A percentile compares a stretch with the other conserved stretches of the same genome.
These are phyloP conservation scores for Colletotrichum navitas DNA, from an alignment of 2,329 filamentous ascomycete species.

Conservation along the genomic window DNA sequence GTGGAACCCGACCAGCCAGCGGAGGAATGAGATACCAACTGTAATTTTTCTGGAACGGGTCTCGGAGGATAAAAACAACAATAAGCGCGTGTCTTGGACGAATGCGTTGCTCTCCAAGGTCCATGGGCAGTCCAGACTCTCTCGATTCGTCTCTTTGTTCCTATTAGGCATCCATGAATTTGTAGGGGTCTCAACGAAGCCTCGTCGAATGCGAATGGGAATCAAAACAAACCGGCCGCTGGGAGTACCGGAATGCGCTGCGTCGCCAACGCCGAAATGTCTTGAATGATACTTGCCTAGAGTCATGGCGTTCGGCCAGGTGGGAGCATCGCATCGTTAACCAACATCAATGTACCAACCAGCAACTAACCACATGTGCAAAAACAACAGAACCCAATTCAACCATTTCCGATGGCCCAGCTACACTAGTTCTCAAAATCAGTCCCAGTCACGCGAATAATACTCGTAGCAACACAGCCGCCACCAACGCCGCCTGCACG, in stretches of 20 bases:
- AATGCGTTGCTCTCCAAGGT: neutral
- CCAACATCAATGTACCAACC: neutral
- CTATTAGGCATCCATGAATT: neutral
- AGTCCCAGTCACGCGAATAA: neutral
- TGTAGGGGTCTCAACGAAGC: neutral
- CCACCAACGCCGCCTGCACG: neutral
- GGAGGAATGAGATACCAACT: neutral
- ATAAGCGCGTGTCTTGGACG: slow-evolving; percentile 1
- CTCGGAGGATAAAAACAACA: neutral
- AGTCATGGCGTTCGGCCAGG: neutral
- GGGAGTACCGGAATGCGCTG: neutral
- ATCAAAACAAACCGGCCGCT: neutral
- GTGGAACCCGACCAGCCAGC: neutral
- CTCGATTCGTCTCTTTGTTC: neutral
- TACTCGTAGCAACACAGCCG: neutral
- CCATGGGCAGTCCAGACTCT: too few relatives aligned
- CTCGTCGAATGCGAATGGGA: neutral
- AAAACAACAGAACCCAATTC: too few relatives aligned
- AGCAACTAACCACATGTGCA: neutral
- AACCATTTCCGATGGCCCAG: neutral
- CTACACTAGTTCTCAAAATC: neutral
- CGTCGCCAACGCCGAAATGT: neutral
- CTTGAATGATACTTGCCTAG: neutral
- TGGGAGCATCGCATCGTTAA: neutral
- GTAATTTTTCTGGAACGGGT: neutral